Evolutionary conservation across 2,329 filamentous ascomycete genomes (phyloP), one percentile per base, ranked within the genome.

Genomic region (Penicillium glabrum): DNA sequence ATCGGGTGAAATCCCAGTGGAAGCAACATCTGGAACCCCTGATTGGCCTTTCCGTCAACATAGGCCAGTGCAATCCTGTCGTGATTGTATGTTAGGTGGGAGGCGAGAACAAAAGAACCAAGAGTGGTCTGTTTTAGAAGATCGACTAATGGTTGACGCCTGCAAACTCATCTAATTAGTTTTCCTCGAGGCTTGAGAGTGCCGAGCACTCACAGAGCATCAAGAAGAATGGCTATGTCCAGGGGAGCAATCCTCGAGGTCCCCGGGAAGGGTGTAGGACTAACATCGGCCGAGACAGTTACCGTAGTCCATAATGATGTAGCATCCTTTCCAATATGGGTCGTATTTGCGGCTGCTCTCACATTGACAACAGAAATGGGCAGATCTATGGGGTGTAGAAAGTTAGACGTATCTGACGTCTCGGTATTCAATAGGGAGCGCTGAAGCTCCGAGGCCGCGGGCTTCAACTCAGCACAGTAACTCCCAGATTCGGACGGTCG

Each of bases 171-270:
- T 10, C 21, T 7, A 4, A 26, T 58, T 47, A 59, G 56, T 19
- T 59, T 11, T 57, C 13, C 47, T 21, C n/a, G 3, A 2, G 47
- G 7, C 35, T n/a, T 27, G 24, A 39, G 13, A 35, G 27, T 45
- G 14, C 4, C 21, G 7, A 2, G n/a, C 24, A 69, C 72, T 59
- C 57, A 76, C 74, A 69, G 57, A 37, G 65, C 69, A 53, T 76
- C 72, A 33, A 76, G 61, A 10, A 76, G 52, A 37, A 76, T 67
- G 39, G 71, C 63, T n/a, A 72, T 61, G 49, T 75, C 71, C 31
- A 76, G 64, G 8, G 69, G 67, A n/a, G 68, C 57, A 52, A 59
- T 55, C 10, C 24, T 60, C 5, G 62, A 66, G 45, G 52, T 47
- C 21, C 47, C 53, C 33, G 58, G 57, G 9, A 61, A 48, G 4